Base-by-base conservation (phyloP, 192 early-diverging fungal species). In the Blastocladiella britannica region DNA sequence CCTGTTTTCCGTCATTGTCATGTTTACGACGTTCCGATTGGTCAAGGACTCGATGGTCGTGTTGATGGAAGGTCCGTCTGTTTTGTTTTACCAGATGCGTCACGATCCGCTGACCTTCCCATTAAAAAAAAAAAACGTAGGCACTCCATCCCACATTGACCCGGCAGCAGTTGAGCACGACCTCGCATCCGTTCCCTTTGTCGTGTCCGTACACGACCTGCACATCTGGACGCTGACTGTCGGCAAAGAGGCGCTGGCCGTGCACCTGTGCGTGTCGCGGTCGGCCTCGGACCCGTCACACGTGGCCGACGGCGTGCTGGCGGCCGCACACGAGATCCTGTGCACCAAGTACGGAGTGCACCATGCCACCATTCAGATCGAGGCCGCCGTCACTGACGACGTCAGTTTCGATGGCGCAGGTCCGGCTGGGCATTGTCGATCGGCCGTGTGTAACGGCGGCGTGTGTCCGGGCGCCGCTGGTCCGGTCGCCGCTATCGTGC, bases 51-150 rank as follows among this genome's bases (percentile, higher is more conserved):
- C 77, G 9, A 37, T 84, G 4, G 67, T 65, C 0, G 77, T 89
- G 6, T 63, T 89, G 26, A 86, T 89, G 85, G 84, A 89, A 71
- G 70, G 84, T 69, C 64, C n/a, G n/a, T n/a, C n/a, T n/a, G n/a
- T n/a, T n/a, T n/a, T n/a, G n/a, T n/a, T n/a, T n/a, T n/a, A n/a
- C n/a, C n/a, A n/a, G n/a, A n/a, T n/a, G n/a, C n/a, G n/a, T n/a
- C n/a, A n/a, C n/a, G n/a, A n/a, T n/a, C n/a, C n/a, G n/a, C n/a
- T n/a, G n/a, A n/a, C n/a, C n/a, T n/a, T n/a, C n/a, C n/a, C n/a
- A n/a, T n/a, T n/a, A n/a, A n/a, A n/a, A n/a, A n/a, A n/a, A n/a
- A n/a, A n/a, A n/a, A n/a, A n/a, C n/a, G n/a, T n/a, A n/a, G 70
- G 64, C 0, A 71, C 68, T 29, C 80, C 80, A 6, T 27, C 47